Conservation (phyloP, 2,329 filamentous ascomycete genomes). For the Aureobasidium sp. region DNA sequence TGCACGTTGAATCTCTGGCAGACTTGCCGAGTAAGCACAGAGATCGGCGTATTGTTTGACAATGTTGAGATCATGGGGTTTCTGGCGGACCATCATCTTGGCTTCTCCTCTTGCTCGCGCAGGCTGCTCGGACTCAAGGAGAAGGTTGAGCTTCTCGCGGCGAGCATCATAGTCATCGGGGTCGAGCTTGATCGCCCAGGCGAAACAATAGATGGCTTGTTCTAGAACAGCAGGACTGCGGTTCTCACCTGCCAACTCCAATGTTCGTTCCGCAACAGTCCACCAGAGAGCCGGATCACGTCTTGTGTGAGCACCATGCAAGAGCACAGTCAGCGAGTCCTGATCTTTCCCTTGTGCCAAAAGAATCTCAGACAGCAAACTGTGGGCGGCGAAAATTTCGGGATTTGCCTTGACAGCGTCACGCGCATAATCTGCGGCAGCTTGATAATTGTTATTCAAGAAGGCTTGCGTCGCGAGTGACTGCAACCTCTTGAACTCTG, state of each 20-base stretch:
- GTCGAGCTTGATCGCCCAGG: slow-evolving; percentile 47
- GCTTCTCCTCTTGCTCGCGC: slow-evolving; percentile 45
- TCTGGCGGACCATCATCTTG: slow-evolving; percentile 46
- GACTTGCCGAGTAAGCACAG: slow-evolving; percentile 29
- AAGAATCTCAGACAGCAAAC: slow-evolving; percentile 53
- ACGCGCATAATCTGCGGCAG: slow-evolving; percentile 47
- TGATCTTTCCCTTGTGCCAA: slow-evolving; percentile 48
- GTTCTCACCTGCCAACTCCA: slow-evolving; percentile 41
- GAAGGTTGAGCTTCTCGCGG: slow-evolving; percentile 49
- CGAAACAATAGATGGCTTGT: slow-evolving; percentile 48
- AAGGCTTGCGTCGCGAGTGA: slow-evolving; percentile 62
- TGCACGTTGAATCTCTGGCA: slow-evolving; percentile 22
- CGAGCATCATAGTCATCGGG: slow-evolving; percentile 46
- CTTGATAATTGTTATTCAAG: slow-evolving; percentile 53
- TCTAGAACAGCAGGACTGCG: slow-evolving; percentile 34
- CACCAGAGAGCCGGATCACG: slow-evolving; percentile 52
- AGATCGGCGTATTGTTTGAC: slow-evolving; percentile 51
- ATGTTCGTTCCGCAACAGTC: slow-evolving; percentile 48
- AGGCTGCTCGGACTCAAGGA: slow-evolving; percentile 43
- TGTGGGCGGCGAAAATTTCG: slow-evolving; percentile 56
- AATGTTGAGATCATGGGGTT: slow-evolving; percentile 48
- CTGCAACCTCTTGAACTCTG: slow-evolving; percentile 63
- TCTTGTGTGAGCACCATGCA: slow-evolving; percentile 51
- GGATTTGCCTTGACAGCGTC: slow-evolving; percentile 51
- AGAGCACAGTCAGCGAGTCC: slow-evolving; percentile 50